A percentile compares a stretch with the other conserved stretches of the same genome.
phyloP scores from a whole-genome alignment of 164 flowering plant genomes.

The Annona squamosa region DNA sequence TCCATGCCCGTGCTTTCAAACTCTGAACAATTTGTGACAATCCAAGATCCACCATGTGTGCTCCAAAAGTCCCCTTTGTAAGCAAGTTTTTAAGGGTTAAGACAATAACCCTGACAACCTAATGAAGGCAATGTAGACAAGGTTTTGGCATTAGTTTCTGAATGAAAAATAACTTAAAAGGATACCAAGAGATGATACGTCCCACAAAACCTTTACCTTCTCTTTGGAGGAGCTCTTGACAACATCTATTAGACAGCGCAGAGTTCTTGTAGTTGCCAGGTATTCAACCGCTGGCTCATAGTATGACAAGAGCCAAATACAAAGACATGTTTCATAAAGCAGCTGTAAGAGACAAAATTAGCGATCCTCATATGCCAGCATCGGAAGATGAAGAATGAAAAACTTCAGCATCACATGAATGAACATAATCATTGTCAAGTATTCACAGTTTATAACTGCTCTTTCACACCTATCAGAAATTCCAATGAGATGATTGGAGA shows the following conservation, averaged over 20 bases:
- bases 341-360: constrained; percentile 42
- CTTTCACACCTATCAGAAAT: not conserved
- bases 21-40: constrained; percentile 80
- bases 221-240: constrained; percentile 91
- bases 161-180: not conserved
- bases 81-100: constrained; percentile 83
- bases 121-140: constrained; percentile 8
- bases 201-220: constrained; percentile 44
- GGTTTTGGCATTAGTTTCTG: not conserved
- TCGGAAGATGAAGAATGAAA: not conserved
- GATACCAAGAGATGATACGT: not conserved
- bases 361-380: not conserved
- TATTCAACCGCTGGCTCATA: constrained; percentile 88
- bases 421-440: not conserved
- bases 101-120: constrained; percentile 93
- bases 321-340: constrained; percentile 94
- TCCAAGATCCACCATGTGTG: constrained; percentile 91
- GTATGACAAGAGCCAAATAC: constrained; percentile 92
- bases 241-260: constrained; percentile 77
- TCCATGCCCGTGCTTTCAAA: constrained; percentile 97
- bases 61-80: constrained; percentile 79
- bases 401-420: not conserved
- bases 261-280: constrained; percentile 72
- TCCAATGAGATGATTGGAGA: not conserved
- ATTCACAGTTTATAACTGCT: not conserved